phyloP scores from a whole-genome alignment of 225 moss, liverwort and hornwort genomes.

The Pseudoscleropodium purum region DNA sequence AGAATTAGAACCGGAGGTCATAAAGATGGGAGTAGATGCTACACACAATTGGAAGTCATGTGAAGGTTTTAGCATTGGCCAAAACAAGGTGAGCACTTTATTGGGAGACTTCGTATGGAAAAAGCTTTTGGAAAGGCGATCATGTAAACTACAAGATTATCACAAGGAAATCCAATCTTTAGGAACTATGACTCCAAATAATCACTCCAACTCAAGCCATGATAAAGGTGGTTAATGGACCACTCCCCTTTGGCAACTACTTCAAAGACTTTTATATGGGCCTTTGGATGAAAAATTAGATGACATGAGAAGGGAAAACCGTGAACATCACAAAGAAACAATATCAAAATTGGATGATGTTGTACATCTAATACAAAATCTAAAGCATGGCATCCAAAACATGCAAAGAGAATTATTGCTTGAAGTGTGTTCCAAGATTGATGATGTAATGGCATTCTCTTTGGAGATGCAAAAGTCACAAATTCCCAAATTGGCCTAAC shows the following conservation, averaged over 20 bases:
- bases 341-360: neutral
- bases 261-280: neutral
- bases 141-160: neutral
- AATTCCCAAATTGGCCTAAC: neutral
- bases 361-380: fast-evolving
- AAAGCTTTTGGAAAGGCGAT: neutral
- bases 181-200: fast-evolving
- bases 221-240: neutral
- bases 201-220: neutral
- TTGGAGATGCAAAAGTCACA: neutral
- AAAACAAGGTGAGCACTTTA: neutral
- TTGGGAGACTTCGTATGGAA: neutral
- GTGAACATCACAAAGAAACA: neutral
- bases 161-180: neutral
- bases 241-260: neutral
- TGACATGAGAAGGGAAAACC: neutral
- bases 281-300: neutral
- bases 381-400: neutral
- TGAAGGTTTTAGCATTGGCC: neutral
- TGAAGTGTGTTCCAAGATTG: neutral
- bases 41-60: neutral
- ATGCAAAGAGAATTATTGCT: neutral
- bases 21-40: neutral
- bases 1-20: neutral
- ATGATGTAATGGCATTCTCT: neutral